Base-by-base conservation (phyloP, 306 rosid genomes). In the Lupinus albus region DNA sequence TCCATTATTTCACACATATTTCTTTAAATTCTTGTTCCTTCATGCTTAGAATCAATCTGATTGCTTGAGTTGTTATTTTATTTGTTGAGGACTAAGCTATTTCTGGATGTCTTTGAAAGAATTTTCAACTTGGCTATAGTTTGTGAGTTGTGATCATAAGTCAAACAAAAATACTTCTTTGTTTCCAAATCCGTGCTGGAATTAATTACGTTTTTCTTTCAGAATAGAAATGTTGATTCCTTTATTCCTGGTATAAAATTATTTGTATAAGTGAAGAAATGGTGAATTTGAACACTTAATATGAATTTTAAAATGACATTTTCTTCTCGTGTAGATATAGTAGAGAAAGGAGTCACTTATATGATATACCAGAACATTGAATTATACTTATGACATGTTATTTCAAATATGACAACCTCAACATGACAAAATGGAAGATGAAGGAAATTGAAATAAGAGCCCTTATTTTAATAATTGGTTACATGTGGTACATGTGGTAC, bases 71-170 rank as follows among this genome's bases (percentile, higher is more conserved):
- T 12, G 33, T n/a, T 21, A 47, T 42, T 12, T 8, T 17, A 35
- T 48, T n/a, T 14, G 46, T 46, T 17, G 52, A 21, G 52, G 20
- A 56, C n/a, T n/a, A 39, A 13, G 36, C 65, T 39, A 20, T 57
- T 57, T 33, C 10, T 3, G 9, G 58, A 56, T 30, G 16, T 17
- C 20, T 11, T 63, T 14, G n/a, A 13, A n/a, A 18, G 12, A 65
- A 57, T 71, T 51, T 56, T 16, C 57, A 50, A 15, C 44, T 48
- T 28, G 44, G 7, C 61, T 57, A 5, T 75, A 38, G n/a, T 41
- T 66, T 49, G 11, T 11, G 25, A 20, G 25, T 20, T 20, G 25
- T 20, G 6, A 64, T 21, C 59, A 13, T n/a, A 71, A 7, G 18
- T 44, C 55, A 15, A n/a, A 15, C 25, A 14, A 28, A 25, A 15